Evolutionary conservation across 202 grass and related monocot genomes (phyloP).

Genomic region (Setaria viridis): DNA sequence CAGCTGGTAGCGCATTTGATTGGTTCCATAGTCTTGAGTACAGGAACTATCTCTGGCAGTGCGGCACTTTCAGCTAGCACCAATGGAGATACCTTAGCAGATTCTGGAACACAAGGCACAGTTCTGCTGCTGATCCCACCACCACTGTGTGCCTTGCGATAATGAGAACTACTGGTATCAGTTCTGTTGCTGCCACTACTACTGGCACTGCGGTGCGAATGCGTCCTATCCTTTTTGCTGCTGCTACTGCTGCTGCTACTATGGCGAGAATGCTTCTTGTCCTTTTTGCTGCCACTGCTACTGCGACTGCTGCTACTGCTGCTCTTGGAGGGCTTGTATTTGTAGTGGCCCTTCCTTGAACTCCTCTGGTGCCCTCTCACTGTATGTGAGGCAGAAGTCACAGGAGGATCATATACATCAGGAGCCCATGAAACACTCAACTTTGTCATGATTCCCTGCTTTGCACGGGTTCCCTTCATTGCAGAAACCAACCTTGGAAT

Average conservation of each 20-base stretch:
- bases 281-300: slow-evolving; percentile 47
- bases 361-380: slow-evolving; percentile 54
- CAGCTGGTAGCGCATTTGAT: slow-evolving; percentile 45
- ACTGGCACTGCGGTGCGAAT: slow-evolving; percentile 27
- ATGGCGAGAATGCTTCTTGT: slow-evolving; percentile 58
- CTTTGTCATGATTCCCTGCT: slow-evolving; percentile 52
- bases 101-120: slow-evolving; percentile 10
- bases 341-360: slow-evolving; percentile 72
- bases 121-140: slow-evolving; percentile 13
- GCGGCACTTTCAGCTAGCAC: slow-evolving; percentile 19
- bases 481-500: slow-evolving; percentile 60
- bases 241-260: slow-evolving; percentile 32
- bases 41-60: slow-evolving; percentile 32
- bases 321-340: slow-evolving; percentile 60
- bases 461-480: slow-evolving; percentile 80
- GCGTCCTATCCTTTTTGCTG: slow-evolving; percentile 51
- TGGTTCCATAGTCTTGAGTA: slow-evolving; percentile 44
- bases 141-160: background rate
- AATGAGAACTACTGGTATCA: slow-evolving; percentile 5
- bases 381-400: slow-evolving; percentile 81
- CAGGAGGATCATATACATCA: slow-evolving; percentile 95
- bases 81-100: slow-evolving; percentile 22
- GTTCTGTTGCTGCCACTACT: slow-evolving; percentile 32
- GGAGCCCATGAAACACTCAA: slow-evolving; percentile 84
- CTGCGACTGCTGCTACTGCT: slow-evolving; percentile 50